Evolutionary conservation across 352 stramenopile genomes (phyloP).

Genomic region (Globisporangium mamillatum): DNA sequence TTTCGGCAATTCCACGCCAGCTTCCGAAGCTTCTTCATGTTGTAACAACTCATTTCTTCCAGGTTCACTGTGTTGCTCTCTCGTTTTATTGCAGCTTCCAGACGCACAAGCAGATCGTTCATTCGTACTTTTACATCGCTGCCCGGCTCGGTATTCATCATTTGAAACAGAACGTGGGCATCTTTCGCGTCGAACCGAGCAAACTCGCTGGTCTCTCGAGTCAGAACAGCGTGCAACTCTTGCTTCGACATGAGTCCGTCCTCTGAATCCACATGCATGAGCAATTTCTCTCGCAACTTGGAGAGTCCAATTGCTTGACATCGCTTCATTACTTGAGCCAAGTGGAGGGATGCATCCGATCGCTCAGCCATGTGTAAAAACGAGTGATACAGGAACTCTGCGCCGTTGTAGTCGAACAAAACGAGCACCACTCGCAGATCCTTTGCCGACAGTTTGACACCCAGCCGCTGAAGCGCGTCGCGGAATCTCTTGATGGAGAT

Average conservation of each 20-base stretch:
- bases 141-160: conserved; percentile 18
- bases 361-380: conserved; percentile 40
- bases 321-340: conserved; percentile 26
- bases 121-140: conserved; percentile 30
- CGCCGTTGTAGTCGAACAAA: conserved; percentile 48
- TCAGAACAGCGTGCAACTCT: conserved; percentile 42
- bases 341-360: conserved; percentile 21
- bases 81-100: conserved; percentile 32
- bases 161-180: conserved; percentile 34
- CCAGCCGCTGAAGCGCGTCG: conserved; percentile 34
- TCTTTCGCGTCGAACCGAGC: conserved; percentile 36
- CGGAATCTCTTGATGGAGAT: conserved; percentile 49
- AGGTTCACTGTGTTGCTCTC: neutral
- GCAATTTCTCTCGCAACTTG: conserved; percentile 35
- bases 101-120: conserved; percentile 27
- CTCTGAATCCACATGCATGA: conserved; percentile 33
- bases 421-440: conserved; percentile 46
- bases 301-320: conserved; percentile 40
- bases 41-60: conserved; percentile 40
- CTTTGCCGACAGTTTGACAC: conserved; percentile 31
- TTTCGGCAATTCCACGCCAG: conserved; percentile 54
- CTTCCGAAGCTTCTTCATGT: conserved; percentile 37
- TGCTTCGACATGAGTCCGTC: conserved; percentile 37
- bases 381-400: conserved; percentile 46
- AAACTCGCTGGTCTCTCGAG: conserved; percentile 26